phyloP scores from a whole-genome alignment of 441 rosid species.

The Corymbia calophylla region DNA sequence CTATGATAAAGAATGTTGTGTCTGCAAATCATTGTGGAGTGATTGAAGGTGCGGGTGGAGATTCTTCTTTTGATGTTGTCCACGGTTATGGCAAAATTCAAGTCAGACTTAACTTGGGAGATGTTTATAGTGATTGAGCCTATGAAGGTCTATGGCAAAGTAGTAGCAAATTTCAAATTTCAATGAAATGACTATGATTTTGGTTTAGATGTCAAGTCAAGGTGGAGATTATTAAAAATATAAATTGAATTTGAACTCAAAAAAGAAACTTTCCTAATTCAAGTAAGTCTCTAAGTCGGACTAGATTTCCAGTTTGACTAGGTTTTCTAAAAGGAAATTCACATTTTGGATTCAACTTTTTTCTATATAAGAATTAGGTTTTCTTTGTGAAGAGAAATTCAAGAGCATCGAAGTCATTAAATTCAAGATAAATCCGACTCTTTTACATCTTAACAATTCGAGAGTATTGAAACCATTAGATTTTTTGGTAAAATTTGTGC shows the following conservation, averaged over 20 bases:
- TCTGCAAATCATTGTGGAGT: neutral
- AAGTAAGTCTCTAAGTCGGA: neutral
- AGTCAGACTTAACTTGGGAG: neutral
- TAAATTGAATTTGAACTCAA: neutral
- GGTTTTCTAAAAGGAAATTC: neutral
- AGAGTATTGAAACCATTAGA: neutral
- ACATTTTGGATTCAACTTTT: neutral
- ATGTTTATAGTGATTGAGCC: neutral
- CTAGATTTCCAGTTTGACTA: neutral
- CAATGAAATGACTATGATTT: neutral
- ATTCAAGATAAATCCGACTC: neutral
- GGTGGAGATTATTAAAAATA: neutral
- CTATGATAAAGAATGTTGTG: neutral
- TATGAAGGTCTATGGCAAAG: neutral
- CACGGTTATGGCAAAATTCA: neutral
- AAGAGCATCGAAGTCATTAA: neutral
- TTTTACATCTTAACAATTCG: neutral
- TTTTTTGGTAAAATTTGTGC: neutral
- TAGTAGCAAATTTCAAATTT: neutral
- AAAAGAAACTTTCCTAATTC: neutral
- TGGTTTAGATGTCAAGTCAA: neutral
- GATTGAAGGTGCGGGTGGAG: neutral
- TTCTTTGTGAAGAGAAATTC: neutral
- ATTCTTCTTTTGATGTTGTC: neutral
- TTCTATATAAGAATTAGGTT: neutral